These are phyloP conservation scores for Metschnikowia similis DNA, from an alignment of 805 yeast species.

Conservation along the genomic window DNA sequence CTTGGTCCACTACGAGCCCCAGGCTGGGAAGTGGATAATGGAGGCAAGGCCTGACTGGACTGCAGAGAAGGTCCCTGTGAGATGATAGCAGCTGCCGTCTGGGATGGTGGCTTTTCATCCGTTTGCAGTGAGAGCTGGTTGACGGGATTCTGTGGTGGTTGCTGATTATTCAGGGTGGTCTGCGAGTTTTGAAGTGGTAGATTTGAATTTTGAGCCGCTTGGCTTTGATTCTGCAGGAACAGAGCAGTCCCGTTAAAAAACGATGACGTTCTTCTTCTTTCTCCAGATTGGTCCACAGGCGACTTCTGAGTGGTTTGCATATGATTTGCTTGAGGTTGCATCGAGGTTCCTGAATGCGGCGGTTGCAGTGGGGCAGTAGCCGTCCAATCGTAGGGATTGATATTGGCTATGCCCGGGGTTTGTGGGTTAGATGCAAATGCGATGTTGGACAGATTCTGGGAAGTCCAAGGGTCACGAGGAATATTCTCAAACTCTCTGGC, in stretches of 20 bases:
- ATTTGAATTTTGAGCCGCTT: conserved; percentile 1
- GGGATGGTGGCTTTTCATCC: conserved; percentile 3
- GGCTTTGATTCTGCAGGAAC: conserved; percentile 1
- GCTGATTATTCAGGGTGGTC: neutral
- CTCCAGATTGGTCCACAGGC: conserved; percentile 11
- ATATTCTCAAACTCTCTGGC: conserved; percentile 45
- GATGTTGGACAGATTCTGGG: conserved; percentile 12
- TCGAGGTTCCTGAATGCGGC: conserved; percentile 12
- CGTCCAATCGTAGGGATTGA: conserved; percentile 16
- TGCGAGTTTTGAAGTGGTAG: conserved; percentile 2
- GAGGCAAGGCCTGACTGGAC: conserved; percentile 6
- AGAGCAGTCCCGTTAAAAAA: conserved; percentile 39
- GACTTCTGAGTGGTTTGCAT: conserved; percentile 1
- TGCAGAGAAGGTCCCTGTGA: conserved; percentile 16
- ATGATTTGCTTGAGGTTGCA: conserved; percentile 2
- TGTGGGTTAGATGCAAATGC: conserved; percentile 33
- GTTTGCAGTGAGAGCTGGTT: conserved; percentile 1
- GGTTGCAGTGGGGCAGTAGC: conserved; percentile 4
- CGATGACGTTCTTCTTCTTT: conserved; percentile 51
- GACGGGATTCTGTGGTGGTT: conserved; percentile 1
- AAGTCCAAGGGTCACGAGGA: conserved; percentile 45
- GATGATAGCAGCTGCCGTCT: conserved; percentile 15
- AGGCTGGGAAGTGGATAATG: conserved; percentile 4
- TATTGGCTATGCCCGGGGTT: conserved; percentile 29
- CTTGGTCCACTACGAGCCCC: conserved; percentile 9